Evolutionary conservation across 2,329 filamentous ascomycete species (phyloP).

Genomic region (Beauveria sp.): DNA sequence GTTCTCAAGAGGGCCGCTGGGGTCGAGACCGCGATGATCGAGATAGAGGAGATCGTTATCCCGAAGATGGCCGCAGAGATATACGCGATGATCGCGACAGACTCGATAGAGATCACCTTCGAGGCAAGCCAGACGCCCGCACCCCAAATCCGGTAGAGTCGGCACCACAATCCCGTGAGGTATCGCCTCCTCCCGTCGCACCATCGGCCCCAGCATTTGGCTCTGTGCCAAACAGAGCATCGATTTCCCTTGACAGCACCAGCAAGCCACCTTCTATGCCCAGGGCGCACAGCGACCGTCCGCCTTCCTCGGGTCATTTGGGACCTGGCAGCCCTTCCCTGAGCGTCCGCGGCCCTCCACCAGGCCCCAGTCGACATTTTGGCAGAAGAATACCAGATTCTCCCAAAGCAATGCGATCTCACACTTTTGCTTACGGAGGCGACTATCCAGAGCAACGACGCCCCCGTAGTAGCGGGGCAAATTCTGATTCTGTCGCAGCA

Average conservation of each 20-base stretch:
- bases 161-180: constrained; percentile 38
- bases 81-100: constrained; percentile 41
- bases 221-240: constrained; percentile 42
- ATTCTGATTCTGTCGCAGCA: constrained; percentile 31
- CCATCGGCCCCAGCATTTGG: constrained; percentile 53
- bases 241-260: constrained; percentile 24
- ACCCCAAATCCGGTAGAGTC: constrained; percentile 41
- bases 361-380: background rate
- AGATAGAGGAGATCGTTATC: constrained; percentile 37
- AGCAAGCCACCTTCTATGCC: constrained; percentile 42
- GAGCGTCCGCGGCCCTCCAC: background rate
- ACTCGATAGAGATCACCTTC: constrained; percentile 37
- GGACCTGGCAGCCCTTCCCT: constrained; percentile 41
- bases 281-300: constrained; percentile 17
- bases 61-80: constrained; percentile 36
- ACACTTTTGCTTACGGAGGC: constrained; percentile 38
- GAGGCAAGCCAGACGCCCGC: constrained; percentile 43
- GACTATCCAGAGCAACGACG: constrained; percentile 36
- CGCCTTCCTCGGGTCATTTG: constrained; percentile 12
- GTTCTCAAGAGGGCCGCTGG: constrained; percentile 58
- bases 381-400: constrained; percentile 45
- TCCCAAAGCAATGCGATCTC: constrained; percentile 43
- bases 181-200: constrained; percentile 50
- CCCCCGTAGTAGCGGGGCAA: constrained; percentile 47
- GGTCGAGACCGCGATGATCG: constrained; percentile 49